These are phyloP conservation scores for Tubosaeta sp. DNA, from an alignment of 768 basidiomycete genomes.

Conservation along the genomic window DNA sequence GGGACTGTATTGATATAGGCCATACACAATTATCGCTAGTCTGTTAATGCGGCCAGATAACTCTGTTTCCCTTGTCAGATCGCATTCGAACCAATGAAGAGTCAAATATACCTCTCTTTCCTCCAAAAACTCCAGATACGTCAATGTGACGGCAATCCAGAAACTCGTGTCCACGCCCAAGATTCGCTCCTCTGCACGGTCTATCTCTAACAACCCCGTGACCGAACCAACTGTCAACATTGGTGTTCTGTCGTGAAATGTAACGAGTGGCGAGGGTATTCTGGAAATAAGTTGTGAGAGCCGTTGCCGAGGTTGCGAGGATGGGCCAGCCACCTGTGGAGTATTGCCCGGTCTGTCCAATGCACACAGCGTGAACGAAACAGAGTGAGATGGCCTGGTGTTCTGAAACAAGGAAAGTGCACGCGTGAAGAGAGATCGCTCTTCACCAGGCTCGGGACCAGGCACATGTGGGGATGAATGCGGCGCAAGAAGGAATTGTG, in stretches of 20 bases:
- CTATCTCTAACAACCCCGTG: slow-evolving; percentile 62
- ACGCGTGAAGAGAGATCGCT: slow-evolving; percentile 45
- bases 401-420: slow-evolving; percentile 47
- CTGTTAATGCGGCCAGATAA: slow-evolving; percentile 51
- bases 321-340: slow-evolving; percentile 16
- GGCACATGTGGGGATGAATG: slow-evolving; percentile 37
- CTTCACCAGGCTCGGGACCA: slow-evolving; percentile 23
- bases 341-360: slow-evolving; percentile 17
- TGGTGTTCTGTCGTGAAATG: slow-evolving; percentile 71
- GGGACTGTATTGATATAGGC: slow-evolving; percentile 5
- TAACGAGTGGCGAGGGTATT: slow-evolving; percentile 47
- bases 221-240: slow-evolving; percentile 53
- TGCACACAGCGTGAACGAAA: slow-evolving; percentile 53
- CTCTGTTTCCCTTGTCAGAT: slow-evolving; percentile 36
- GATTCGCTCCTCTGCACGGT: slow-evolving; percentile 47
- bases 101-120: slow-evolving; percentile 63
- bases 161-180: slow-evolving; percentile 74
- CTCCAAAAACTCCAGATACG: slow-evolving; percentile 72
- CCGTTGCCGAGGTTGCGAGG: slow-evolving; percentile 19
- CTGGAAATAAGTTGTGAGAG: slow-evolving; percentile 20
- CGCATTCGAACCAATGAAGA: not conserved
- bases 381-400: slow-evolving; percentile 51
- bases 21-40: slow-evolving; percentile 25
- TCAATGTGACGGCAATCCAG: slow-evolving; percentile 70
- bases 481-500: slow-evolving; percentile 52